Evolutionary conservation across 2,329 filamentous ascomycete genomes (phyloP).

Genomic region (Fulvia fulva): DNA sequence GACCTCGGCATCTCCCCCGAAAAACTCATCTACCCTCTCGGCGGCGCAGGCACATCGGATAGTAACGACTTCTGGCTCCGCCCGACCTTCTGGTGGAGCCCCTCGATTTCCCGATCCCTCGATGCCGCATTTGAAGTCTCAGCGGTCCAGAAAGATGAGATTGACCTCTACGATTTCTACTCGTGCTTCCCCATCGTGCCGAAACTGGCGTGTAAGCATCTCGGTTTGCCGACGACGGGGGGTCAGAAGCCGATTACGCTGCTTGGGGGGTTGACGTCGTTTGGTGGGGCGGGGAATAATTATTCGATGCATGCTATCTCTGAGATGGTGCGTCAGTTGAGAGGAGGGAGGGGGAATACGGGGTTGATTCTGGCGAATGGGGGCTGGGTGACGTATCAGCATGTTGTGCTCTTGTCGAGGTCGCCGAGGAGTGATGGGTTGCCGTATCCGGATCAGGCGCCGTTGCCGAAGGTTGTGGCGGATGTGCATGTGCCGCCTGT

Average conservation of each 20-base stretch:
- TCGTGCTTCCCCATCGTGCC: constrained; percentile 68
- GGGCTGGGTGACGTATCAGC: constrained; percentile 62
- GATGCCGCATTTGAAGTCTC: constrained; percentile 51
- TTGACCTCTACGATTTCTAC: constrained; percentile 59
- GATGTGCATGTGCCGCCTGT: constrained; percentile 41
- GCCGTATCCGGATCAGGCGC: constrained; percentile 47
- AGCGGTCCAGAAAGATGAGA: constrained; percentile 45
- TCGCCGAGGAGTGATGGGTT: constrained; percentile 37
- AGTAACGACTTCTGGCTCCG: constrained; percentile 60
- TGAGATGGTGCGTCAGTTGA: constrained; percentile 53
- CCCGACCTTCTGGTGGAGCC: constrained; percentile 55
- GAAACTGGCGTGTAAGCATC: constrained; percentile 60
- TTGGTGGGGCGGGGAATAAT: constrained; percentile 68
- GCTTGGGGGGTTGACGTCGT: constrained; percentile 63
- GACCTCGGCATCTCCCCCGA: constrained; percentile 52
- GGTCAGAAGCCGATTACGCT: constrained; percentile 54
- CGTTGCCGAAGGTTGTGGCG: constrained; percentile 42
- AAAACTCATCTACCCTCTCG: constrained; percentile 62
- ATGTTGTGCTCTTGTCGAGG: constrained; percentile 56
- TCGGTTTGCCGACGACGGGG: constrained; percentile 48
- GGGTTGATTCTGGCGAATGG: constrained; percentile 64
- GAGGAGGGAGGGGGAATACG: constrained; percentile 42
- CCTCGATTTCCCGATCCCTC: constrained; percentile 56
- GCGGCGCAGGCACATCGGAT: constrained; percentile 60
- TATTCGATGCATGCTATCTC: constrained; percentile 64